phyloP scores from a whole-genome alignment of 352 stramenopile species.

The Blastocystis sp. region DNA sequence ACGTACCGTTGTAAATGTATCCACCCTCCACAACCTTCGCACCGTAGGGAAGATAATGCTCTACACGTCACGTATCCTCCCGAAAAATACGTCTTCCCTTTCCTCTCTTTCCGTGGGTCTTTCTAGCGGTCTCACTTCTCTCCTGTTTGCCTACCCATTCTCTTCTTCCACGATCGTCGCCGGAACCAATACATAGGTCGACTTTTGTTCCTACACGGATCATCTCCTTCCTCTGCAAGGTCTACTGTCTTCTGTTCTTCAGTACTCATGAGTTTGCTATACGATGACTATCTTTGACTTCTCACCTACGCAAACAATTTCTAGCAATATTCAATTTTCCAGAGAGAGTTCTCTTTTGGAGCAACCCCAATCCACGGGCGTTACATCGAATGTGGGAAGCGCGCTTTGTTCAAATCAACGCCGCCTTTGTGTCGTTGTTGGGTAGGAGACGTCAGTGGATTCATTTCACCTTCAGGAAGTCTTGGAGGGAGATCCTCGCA shows the following conservation, averaged over 20 bases:
- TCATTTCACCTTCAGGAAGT: not conserved
- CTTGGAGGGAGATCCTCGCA: not conserved
- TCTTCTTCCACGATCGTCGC: constrained; percentile 50
- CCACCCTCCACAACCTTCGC: constrained; percentile 17
- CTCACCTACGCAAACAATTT: no score
- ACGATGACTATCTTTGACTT: no score
- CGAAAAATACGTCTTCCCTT: not conserved
- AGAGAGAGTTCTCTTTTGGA: not conserved
- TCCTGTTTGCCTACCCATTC: not conserved
- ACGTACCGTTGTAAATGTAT: constrained; percentile 5
- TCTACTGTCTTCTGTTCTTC: not conserved
- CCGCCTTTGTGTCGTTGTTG: no score
- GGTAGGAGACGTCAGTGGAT: no score
- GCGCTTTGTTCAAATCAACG: no score
- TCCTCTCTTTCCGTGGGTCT: not conserved
- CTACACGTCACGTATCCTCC: not conserved
- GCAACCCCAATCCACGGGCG: no score
- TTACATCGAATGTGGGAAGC: no score
- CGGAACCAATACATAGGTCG: constrained; percentile 40
- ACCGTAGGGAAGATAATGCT: not conserved
- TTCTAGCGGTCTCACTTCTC: not conserved
- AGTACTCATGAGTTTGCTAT: constrained; percentile 11
- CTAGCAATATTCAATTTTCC: no score
- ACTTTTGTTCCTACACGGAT: constrained; percentile 28
- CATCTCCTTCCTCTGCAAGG: not conserved